A percentile compares a stretch with the other conserved stretches of the same genome.
Evolutionary conservation across 768 basidiomycete genomes (phyloP).

Genomic region (Cystobasidium ongulense): DNA sequence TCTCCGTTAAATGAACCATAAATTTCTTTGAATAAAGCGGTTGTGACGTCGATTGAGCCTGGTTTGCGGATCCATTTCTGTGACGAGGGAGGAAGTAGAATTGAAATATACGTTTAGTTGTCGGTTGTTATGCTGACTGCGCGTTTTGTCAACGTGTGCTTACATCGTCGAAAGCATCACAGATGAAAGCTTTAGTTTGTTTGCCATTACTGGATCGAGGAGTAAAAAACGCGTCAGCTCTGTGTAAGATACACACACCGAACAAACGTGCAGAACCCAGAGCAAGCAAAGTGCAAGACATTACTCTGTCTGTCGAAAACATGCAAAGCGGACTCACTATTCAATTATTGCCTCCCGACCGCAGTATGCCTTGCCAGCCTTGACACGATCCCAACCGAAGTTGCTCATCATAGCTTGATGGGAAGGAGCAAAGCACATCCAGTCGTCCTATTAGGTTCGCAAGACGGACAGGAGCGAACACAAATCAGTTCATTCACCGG

Average conservation of each 20-base stretch:
- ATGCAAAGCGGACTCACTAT: no score
- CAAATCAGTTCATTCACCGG: no score
- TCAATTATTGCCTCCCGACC: constrained; percentile 23
- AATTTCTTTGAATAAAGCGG: constrained; percentile 23
- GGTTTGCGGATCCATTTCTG: constrained; percentile 33
- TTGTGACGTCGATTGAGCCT: constrained; percentile 28
- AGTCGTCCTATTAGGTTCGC: constrained; percentile 27
- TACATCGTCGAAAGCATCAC: constrained; percentile 37
- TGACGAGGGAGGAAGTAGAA: background rate
- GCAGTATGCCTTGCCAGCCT: constrained; percentile 37
- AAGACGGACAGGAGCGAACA: no score
- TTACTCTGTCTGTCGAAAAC: no score
- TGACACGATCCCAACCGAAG: constrained; percentile 30
- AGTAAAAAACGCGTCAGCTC: background rate
- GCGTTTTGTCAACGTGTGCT: background rate
- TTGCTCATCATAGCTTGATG: constrained; percentile 36
- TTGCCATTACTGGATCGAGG: constrained; percentile 22
- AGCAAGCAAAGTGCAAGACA: no score
- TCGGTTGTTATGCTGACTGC: background rate
- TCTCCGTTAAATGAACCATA: constrained; percentile 23
- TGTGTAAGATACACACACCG: background rate
- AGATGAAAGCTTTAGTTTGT: constrained; percentile 28
- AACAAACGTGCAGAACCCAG: no score
- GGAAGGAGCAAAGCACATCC: constrained; percentile 37
- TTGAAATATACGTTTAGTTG: background rate